A percentile compares a stretch with the other conserved stretches of the same genome.
Evolutionary conservation across 345 rosid species (phyloP).

Genomic region (Syzygium oleosum): DNA sequence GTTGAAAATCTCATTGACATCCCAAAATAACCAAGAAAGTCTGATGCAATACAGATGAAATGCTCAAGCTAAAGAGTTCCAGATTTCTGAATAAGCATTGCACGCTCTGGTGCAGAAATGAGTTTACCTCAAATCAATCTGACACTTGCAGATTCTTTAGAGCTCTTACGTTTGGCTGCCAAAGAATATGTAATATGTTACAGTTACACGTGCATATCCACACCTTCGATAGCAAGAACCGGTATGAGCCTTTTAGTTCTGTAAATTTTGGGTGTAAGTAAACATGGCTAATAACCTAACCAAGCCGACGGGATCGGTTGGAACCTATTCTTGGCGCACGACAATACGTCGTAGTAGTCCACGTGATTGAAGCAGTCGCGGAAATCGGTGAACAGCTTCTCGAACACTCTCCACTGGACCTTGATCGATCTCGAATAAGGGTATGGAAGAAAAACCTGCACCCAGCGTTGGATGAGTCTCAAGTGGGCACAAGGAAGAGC

Average conservation of each 20-base stretch:
- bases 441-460: constrained; percentile 74
- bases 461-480: background rate
- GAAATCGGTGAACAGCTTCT: constrained; percentile 79
- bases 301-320: constrained; percentile 67
- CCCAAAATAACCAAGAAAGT: background rate
- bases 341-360: constrained; percentile 60
- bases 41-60: background rate
- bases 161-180: background rate
- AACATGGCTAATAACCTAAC: constrained; percentile 49
- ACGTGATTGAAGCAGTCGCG: constrained; percentile 56
- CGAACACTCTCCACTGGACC: constrained; percentile 74
- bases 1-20: background rate
- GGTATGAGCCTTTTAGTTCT: background rate
- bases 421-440: constrained; percentile 64
- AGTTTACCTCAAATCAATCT: background rate
- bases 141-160: background rate
- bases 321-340: constrained; percentile 70
- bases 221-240: background rate
- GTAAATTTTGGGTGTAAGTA: background rate
- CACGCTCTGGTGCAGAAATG: background rate
- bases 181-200: background rate
- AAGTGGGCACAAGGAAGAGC: background rate
- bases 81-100: background rate
- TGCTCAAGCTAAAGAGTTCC: background rate
- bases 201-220: background rate